These are phyloP conservation scores for Eucalyptus curtisii DNA, from an alignment of 345 rosid genomes.

Conservation along the genomic window DNA sequence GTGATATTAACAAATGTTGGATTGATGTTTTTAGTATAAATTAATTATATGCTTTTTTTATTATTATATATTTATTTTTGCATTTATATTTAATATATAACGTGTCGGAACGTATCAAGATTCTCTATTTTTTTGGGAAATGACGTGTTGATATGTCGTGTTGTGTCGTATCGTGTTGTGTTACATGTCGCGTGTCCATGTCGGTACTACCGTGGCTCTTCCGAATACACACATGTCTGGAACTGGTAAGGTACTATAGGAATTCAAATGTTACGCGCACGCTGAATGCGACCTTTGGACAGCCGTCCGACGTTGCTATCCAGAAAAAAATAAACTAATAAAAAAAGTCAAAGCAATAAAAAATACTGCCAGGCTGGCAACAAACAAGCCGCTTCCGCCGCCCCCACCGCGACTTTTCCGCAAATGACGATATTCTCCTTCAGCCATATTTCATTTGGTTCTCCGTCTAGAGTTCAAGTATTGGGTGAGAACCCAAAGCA, in stretches of 20 bases:
- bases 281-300: not conserved
- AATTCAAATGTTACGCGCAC: not conserved
- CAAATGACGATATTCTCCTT: not conserved
- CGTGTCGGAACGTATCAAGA: too few relatives aligned
- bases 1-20: too few relatives aligned
- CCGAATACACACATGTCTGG: not conserved
- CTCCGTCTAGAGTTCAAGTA: not conserved
- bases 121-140: too few relatives aligned
- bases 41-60: too few relatives aligned
- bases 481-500: not conserved
- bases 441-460: not conserved
- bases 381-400: not conserved
- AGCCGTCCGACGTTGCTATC: not conserved
- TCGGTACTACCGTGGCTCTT: not conserved
- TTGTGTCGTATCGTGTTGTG: too few relatives aligned
- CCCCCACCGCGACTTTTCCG: accelerated
- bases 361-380: not conserved
- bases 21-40: too few relatives aligned
- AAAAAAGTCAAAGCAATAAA: not conserved
- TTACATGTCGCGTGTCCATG: too few relatives aligned
- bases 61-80: too few relatives aligned
- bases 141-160: accelerated
- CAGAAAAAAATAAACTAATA: not conserved
- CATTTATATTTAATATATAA: too few relatives aligned
- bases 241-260: not conserved